Base-by-base conservation (phyloP, 352 stramenopile species). In the Phytophthora pini region DNA sequence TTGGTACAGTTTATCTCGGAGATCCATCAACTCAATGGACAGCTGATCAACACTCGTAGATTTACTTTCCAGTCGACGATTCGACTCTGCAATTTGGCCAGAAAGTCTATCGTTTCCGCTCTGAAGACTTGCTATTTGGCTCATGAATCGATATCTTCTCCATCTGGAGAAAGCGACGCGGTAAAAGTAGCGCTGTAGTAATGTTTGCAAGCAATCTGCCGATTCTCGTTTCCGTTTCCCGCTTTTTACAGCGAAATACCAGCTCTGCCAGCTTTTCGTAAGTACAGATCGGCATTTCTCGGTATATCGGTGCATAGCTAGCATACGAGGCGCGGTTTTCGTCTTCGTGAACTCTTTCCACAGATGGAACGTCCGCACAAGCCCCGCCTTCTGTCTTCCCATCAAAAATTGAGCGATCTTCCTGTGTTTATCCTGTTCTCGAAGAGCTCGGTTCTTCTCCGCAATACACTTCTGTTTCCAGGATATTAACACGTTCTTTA, bases 401-500 rank as follows among this genome's bases (percentile, higher is more conserved):
- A 80, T 63, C 40, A 86, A 48, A 12, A 84, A 76, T 45, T 66
- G 62, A 44, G 79, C 39, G 17, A 87, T 48, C 26, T 67, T 70
- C 38, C 63, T 68, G 32, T 84, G 69, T 39, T 60, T 76, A 26
- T 80, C 61, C 3, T 11, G 50, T 27, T 79, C 53, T 41, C 47
- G 38, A 22, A 39, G 17, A 5, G 53, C n/a, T n/a, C 31, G 31
- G 5, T 39, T 34, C 9, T 36, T 74, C 31, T 66, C 56, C 7
- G 61, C 27, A 15, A 66, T 11, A 36, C 49, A 54, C 6, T 68
- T 29, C 0, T 67, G 20, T 0, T 47, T 46, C 71, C 71, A 80
- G 17, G n/a, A 43, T 9, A 27, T 15, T 1, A 75, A 39, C 5
- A 32, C 17, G 3, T 43, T 31, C 26, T 56, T 64, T 17, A 64